Base-by-base conservation (phyloP, 345 rosid genomes). In the Arabis alpina region DNA sequence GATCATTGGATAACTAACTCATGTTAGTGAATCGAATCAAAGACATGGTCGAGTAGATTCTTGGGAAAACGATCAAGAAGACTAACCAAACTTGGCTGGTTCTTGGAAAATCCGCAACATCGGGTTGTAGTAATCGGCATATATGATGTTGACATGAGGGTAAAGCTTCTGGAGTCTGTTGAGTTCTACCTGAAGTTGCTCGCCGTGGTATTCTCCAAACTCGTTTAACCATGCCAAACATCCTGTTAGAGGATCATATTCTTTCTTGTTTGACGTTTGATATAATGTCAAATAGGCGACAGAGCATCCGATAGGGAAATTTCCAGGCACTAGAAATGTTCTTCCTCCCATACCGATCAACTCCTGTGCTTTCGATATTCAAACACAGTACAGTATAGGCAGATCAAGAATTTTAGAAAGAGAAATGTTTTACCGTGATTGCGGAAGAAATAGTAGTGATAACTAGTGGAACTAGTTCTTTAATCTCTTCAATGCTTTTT, bases 321-420 rank as follows among this genome's bases (percentile, higher is more conserved):
- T 80, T 52, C 88, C 84, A 0, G 88, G 91, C 2, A 81, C 87
- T 57, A 86, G 53, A 44, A 86, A 60, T 45, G 85, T 77, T 40
- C 42, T 56, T 1, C 82, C 88, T 1, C 91, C 91, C 49, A 80
- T 53, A 67, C 74, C 41, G 1, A 86, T 80, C 58, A 84, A 14
- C 6, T 74, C 84, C 86, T 84, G 73, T 67, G 61, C 4, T 10
- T 40, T 58, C 4, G 13, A 58, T 6, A 40, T 39, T 40, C 9
- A 19, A 52, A 53, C 50, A 43, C 56, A 43, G 1, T 62, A 80
- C 13, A n/a, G 15, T 6, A 32, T n/a, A 19, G 23, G 23, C 23
- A 19, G 23, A 19, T 19, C 23, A 19, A 19, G 23, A 19, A 19
- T 19, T 19, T 19, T 19, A 19, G 23, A 19, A 19, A 19, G 23